These are phyloP conservation scores for Alternaria ethzedia DNA, from an alignment of 2,329 filamentous ascomycete species.

Conservation along the genomic window DNA sequence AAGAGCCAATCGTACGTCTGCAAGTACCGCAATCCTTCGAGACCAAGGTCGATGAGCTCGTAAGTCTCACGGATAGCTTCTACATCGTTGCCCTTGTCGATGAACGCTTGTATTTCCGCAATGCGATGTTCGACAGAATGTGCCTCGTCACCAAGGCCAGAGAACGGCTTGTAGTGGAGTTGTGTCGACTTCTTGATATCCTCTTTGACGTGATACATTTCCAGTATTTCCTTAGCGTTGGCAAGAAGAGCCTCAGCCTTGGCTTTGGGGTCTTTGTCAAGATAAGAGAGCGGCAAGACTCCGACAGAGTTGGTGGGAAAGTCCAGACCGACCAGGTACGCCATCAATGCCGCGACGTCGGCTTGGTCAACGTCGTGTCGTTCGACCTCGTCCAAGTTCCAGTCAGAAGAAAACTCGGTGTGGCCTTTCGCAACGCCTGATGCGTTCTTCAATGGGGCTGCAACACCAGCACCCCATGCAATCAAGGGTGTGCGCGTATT, in stretches of 20 bases:
- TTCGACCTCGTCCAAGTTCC: constrained; percentile 79
- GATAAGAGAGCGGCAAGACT: constrained; percentile 82
- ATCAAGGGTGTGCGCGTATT: constrained; percentile 95
- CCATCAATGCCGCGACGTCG: constrained; percentile 94
- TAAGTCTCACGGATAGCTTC: constrained; percentile 81
- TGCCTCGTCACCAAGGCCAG: constrained; percentile 68
- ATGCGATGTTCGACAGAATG: constrained; percentile 72
- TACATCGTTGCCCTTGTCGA: constrained; percentile 70
- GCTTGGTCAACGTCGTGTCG: constrained; percentile 93
- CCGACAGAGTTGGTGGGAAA: constrained; percentile 98
- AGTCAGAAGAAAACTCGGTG: constrained; percentile 87
- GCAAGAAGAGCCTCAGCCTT: constrained; percentile 85
- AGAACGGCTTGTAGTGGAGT: constrained; percentile 78
- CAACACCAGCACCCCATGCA: constrained; percentile 90
- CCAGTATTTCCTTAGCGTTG: constrained; percentile 85
- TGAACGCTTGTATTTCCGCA: constrained; percentile 69
- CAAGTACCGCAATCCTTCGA: constrained; percentile 87
- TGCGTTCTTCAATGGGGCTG: constrained; percentile 68
- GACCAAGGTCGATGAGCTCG: constrained; percentile 74
- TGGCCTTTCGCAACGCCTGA: constrained; percentile 75
- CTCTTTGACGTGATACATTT: constrained; percentile 97
- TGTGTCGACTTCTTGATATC: constrained; percentile 77
- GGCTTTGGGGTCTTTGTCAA: constrained; percentile 72
- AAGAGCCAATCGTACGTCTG: constrained; percentile 99
- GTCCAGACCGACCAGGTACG: constrained; percentile 83